Evolutionary conservation across 2,329 filamentous ascomycete species (phyloP).

Genomic region (Calonectria honghensis): DNA sequence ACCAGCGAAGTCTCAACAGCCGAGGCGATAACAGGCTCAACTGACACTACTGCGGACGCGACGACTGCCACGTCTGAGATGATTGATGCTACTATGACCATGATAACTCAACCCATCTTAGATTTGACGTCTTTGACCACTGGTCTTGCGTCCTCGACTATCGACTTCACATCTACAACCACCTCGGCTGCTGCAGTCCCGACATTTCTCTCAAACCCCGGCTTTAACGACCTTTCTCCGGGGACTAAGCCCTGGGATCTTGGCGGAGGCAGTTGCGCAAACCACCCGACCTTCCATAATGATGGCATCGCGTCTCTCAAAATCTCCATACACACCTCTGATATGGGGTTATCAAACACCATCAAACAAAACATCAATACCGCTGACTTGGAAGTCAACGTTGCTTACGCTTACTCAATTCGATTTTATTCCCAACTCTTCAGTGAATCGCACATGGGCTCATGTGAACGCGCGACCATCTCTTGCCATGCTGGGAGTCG

Average conservation of each 20-base stretch:
- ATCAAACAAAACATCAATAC: not conserved
- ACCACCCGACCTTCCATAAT: not conserved
- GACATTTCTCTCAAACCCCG: not conserved
- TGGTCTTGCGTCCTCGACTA: not conserved
- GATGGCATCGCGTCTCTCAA: not conserved
- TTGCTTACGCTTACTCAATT: not conserved
- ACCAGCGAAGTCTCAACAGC: not conserved
- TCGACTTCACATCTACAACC: not conserved
- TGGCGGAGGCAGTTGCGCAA: not conserved
- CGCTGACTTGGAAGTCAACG: not conserved
- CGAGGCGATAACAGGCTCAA: not conserved
- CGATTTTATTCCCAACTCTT: not conserved
- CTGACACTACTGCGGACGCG: not conserved
- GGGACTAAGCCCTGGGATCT: constrained; percentile 1
- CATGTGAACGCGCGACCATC: not conserved
- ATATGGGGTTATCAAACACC: not conserved
- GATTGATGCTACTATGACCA: not conserved
- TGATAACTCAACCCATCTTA: not conserved
- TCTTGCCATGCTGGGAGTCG: not conserved
- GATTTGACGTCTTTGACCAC: not conserved
- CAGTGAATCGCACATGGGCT: not conserved
- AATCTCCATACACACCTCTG: not conserved
- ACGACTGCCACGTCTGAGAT: not conserved
- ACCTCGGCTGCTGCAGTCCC: not conserved
- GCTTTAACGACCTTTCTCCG: not conserved